Percentiles rank a stretch among this genome's conserved stretches.
Conservation (phyloP, 2,329 filamentous ascomycete species). For the Penicillium paneum region DNA sequence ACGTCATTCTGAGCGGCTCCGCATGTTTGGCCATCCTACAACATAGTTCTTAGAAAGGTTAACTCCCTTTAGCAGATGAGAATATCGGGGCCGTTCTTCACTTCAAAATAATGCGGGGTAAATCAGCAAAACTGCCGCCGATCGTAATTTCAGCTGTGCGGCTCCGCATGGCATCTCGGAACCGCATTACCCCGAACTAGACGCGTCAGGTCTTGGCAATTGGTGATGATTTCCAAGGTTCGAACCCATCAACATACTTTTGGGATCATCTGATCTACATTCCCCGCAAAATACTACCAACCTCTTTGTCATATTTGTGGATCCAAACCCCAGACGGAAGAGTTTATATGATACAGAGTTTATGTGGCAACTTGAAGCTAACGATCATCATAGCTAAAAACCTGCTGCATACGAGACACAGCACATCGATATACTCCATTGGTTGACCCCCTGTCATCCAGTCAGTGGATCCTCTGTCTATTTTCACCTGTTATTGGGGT, state of each 20-base stretch:
- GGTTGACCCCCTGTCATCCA: too few relatives aligned
- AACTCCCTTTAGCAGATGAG: not conserved
- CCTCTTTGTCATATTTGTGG: not conserved
- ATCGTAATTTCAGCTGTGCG: not conserved
- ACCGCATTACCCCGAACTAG: not conserved
- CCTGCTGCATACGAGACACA: too few relatives aligned
- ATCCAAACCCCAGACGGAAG: not conserved
- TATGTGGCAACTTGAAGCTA: not conserved
- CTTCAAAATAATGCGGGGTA: not conserved
- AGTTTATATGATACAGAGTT: not conserved
- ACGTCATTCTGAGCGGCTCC: not conserved
- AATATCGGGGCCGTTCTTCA: too few relatives aligned
- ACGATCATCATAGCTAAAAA: not conserved
- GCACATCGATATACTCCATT: not conserved
- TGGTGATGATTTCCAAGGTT: not conserved
- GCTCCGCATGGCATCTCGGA: conserved; percentile 10
- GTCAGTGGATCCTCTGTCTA: not conserved
- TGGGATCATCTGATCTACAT: not conserved
- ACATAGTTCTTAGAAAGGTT: not conserved
- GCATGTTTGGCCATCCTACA: not conserved
- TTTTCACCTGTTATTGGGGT: not conserved
- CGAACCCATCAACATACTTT: not conserved
- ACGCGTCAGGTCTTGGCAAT: not conserved
- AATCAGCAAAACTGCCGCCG: not conserved
- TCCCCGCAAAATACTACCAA: not conserved